Conservation (phyloP, 148 eudicot species). For the Salicornia ramosissima region DNA sequence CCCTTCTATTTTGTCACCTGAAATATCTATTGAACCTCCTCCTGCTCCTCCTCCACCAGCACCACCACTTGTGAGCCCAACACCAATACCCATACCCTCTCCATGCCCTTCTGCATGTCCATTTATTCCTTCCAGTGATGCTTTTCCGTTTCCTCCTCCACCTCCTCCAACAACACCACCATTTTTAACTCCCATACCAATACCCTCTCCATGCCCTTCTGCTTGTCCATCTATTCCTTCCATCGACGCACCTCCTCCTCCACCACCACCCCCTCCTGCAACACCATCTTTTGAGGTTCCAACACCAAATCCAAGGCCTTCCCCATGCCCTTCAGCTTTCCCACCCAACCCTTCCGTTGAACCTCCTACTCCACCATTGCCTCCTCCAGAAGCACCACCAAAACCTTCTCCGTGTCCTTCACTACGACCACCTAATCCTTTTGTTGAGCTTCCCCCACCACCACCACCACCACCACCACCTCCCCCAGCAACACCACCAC, state of each 20-base stretch:
- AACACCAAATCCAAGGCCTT: conserved; percentile 20
- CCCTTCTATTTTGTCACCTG: too few species aligned
- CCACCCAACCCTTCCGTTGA: conserved; percentile 7
- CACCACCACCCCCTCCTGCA: conserved; percentile 17
- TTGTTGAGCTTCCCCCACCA: conserved; percentile 12
- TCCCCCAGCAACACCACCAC: conserved; percentile 3
- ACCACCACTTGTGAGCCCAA: conserved; percentile 8
- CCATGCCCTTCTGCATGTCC: conserved; percentile 21
- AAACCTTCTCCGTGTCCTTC: conserved; percentile 24
- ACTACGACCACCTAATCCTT: conserved; percentile 7
- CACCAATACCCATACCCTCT: conserved; percentile 13
- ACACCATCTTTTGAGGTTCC: background rate
- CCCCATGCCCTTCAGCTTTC: conserved; percentile 22
- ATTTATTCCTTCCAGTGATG: background rate
- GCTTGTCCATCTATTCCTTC: conserved; percentile 2
- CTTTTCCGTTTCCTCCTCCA: conserved; percentile 12
- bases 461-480: conserved; percentile 24
- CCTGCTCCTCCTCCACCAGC: too few species aligned
- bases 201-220: conserved; percentile 24
- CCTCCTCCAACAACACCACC: background rate
- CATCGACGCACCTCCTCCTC: conserved; percentile 13
- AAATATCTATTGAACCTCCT: too few species aligned
- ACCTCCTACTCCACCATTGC: conserved; percentile 22
- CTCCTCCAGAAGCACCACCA: conserved; percentile 21
- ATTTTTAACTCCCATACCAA: background rate